phyloP scores from a whole-genome alignment of 1,284 basidiomycete genomes.

The Wallemia ichthyophaga region DNA sequence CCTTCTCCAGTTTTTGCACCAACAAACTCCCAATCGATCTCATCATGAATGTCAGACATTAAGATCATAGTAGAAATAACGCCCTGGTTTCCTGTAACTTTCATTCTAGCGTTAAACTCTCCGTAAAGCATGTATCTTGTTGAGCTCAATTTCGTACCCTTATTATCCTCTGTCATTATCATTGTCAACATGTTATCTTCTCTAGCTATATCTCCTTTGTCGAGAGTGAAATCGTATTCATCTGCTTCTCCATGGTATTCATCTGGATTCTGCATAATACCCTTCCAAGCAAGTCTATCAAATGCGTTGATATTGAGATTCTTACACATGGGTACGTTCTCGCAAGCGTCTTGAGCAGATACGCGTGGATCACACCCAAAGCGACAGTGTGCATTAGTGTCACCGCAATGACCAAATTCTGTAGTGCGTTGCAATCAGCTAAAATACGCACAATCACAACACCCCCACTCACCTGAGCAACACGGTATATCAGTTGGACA shows the following conservation, averaged over 20 bases:
- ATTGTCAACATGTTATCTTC: constrained; percentile 32
- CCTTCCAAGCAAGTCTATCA: constrained; percentile 13
- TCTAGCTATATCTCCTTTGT: constrained; percentile 32
- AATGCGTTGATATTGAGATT: not conserved
- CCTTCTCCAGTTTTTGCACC: constrained; percentile 24
- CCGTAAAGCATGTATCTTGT: constrained; percentile 58
- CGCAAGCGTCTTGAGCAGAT: not conserved
- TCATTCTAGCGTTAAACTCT: constrained; percentile 33
- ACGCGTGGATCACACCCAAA: not conserved
- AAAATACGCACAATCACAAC: too few relatives aligned
- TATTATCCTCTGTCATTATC: constrained; percentile 31
- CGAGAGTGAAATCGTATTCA: constrained; percentile 27
- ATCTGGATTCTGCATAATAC: constrained; percentile 26
- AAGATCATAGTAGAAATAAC: constrained; percentile 56
- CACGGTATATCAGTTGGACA: not conserved
- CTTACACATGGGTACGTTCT: not conserved
- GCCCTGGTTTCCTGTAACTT: constrained; percentile 26
- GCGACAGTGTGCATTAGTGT: not conserved
- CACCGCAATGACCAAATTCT: not conserved
- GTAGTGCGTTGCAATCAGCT: too few relatives aligned
- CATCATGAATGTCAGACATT: constrained; percentile 43
- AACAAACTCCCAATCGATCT: not conserved
- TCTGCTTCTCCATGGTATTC: constrained; percentile 41
- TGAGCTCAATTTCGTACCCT: constrained; percentile 42
- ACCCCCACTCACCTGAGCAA: not conserved